Conservation (phyloP, 148 eudicot species). For the Gaultheria prostrata region DNA sequence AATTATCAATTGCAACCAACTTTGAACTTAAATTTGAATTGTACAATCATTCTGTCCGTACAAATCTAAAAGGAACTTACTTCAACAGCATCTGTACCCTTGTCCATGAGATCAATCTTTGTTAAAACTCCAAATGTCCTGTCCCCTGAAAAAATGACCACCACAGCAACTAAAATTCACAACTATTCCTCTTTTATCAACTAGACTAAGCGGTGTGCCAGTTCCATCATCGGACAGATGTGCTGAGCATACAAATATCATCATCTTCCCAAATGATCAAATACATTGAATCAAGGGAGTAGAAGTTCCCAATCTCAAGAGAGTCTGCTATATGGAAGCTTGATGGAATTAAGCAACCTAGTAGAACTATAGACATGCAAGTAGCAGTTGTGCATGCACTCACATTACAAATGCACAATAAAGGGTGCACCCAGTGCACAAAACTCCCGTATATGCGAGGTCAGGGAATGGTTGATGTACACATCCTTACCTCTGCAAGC, state of each 20-base stretch:
- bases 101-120: slow-evolving; percentile 75
- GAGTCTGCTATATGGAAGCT: neutral
- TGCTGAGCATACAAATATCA: neutral
- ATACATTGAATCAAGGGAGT: neutral
- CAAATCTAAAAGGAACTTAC: slow-evolving; percentile 36
- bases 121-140: slow-evolving; percentile 78
- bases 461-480: too few species aligned
- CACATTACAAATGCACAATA: neutral
- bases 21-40: neutral
- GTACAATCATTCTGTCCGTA: neutral
- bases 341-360: slow-evolving; percentile 3
- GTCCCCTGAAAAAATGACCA: slow-evolving; percentile 42
- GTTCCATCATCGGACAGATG: slow-evolving; percentile 1
- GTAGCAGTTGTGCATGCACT: neutral
- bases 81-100: slow-evolving; percentile 75
- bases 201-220: neutral
- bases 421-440: too few species aligned
- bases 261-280: neutral
- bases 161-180: neutral
- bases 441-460: too few species aligned
- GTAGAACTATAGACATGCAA: neutral
- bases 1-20: neutral
- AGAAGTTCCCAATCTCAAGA: neutral
- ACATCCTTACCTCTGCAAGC: too few species aligned
- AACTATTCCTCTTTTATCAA: neutral